Conservation (phyloP, 75 land plant genomes). For the Larix kaempferi region DNA sequence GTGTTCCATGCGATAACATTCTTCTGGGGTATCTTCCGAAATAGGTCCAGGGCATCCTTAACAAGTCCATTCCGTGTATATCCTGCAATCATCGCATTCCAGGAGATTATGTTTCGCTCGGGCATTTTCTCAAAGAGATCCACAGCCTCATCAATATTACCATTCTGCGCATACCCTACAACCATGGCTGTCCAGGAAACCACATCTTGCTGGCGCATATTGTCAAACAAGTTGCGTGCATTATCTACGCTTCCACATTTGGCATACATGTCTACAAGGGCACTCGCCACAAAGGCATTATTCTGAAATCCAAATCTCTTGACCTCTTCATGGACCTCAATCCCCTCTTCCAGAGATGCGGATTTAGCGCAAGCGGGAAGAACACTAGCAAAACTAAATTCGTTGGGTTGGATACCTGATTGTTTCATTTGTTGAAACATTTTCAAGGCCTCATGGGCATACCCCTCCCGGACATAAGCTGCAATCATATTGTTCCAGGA, state of each 20-base stretch:
- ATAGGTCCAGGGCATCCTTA: slow-evolving; percentile 7
- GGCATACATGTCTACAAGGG: slow-evolving; percentile 47
- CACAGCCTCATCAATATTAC: slow-evolving; percentile 26
- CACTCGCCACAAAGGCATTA: slow-evolving; percentile 33
- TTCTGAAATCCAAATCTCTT: slow-evolving; percentile 19
- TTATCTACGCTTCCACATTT: slow-evolving; percentile 32
- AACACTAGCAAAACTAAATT: slow-evolving; percentile 34
- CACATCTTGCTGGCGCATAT: slow-evolving; percentile 22
- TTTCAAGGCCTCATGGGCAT: slow-evolving; percentile 15
- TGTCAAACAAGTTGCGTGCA: slow-evolving; percentile 35
- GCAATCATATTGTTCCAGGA: slow-evolving; percentile 49
- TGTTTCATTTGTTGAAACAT: slow-evolving; percentile 25
- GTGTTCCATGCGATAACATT: slow-evolving; percentile 12
- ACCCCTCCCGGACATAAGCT: slow-evolving; percentile 21
- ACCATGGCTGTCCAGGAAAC: slow-evolving; percentile 57
- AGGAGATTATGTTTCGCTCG: no score
- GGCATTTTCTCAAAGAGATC: slow-evolving; percentile 28
- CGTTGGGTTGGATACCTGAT: slow-evolving; percentile 17
- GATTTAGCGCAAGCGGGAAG: slow-evolving; percentile 25
- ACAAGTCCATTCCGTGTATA: slow-evolving; percentile 6
- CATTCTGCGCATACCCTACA: slow-evolving; percentile 35
- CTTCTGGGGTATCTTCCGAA: not conserved
- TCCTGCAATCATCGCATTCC: not conserved
- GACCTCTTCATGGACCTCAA: slow-evolving; percentile 35
- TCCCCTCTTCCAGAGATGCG: slow-evolving; percentile 11